Evolutionary conservation across 805 yeast genomes (phyloP).

Genomic region (Yarrowia divulgata): DNA sequence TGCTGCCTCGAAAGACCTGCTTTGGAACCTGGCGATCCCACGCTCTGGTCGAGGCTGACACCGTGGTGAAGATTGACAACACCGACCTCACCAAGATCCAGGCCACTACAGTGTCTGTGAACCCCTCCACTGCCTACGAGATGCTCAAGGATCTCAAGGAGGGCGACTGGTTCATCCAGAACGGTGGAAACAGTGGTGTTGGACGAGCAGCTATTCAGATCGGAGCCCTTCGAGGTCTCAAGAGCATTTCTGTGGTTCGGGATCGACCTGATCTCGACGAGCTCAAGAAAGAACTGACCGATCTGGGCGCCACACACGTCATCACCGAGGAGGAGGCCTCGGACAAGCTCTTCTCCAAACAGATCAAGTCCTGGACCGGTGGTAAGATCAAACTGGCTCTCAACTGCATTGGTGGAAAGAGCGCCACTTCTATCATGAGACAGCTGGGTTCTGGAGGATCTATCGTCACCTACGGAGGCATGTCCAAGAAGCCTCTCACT

Average conservation of each 20-base stretch:
- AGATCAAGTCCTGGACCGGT: conserved; percentile 56
- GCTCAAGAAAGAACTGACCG: conserved; percentile 60
- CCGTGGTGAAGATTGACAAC: conserved; percentile 47
- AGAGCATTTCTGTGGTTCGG: conserved; percentile 87
- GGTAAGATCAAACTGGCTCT: conserved; percentile 78
- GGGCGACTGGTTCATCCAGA: conserved; percentile 91
- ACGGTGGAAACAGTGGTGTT: conserved; percentile 96
- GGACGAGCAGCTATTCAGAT: conserved; percentile 91
- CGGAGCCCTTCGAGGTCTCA: conserved; percentile 76
- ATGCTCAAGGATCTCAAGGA: conserved; percentile 74
- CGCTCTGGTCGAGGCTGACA: conserved; percentile 63
- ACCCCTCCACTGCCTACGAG: conserved; percentile 91
- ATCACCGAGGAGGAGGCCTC: conserved; percentile 86
- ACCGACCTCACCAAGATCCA: conserved; percentile 50
- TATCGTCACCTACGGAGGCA: conserved; percentile 93
- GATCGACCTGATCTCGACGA: conserved; percentile 80
- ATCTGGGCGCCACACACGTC: conserved; percentile 85
- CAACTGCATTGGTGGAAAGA: conserved; percentile 93
- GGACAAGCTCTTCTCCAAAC: conserved; percentile 63
- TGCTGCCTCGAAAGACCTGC: conserved; percentile 75
- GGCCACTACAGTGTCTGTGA: conserved; percentile 90
- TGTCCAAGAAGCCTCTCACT: conserved; percentile 95
- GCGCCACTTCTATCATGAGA: conserved; percentile 80
- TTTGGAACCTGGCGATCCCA: conserved; percentile 96
- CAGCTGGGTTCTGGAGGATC: conserved; percentile 77